Conservation (phyloP, 2,329 filamentous ascomycete species). For the Gremmenia infestans region DNA sequence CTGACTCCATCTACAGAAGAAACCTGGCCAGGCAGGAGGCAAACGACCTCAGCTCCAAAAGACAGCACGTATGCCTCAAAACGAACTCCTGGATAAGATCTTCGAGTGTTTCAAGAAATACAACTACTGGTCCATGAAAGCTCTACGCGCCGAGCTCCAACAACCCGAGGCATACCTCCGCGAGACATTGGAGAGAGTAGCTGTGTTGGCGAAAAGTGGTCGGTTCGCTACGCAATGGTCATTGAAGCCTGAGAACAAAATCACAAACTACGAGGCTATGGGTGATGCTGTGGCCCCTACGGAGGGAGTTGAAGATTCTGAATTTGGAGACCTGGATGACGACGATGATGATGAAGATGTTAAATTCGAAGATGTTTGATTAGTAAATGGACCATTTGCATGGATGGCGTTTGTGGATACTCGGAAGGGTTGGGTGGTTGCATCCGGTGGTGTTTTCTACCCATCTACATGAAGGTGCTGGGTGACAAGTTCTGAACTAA, state of each 20-base stretch:
- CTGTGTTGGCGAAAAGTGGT: constrained; percentile 75
- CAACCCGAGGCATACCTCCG: constrained; percentile 95
- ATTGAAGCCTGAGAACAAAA: constrained; percentile 65
- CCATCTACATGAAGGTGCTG: neutral
- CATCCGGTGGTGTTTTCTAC: constrained; percentile 10
- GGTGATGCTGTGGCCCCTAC: constrained; percentile 47
- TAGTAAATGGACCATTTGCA: neutral
- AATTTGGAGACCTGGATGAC: constrained; percentile 51
- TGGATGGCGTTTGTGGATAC: constrained; percentile 8
- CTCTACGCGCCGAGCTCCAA: constrained; percentile 68
- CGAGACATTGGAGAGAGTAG: constrained; percentile 76
- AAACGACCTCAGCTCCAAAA: constrained; percentile 72
- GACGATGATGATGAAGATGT: constrained; percentile 63
- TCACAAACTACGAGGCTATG: constrained; percentile 46
- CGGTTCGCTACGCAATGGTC: constrained; percentile 83
- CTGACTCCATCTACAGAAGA: constrained; percentile 43
- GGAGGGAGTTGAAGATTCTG: constrained; percentile 41
- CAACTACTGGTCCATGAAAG: constrained; percentile 91
- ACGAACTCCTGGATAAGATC: constrained; percentile 81
- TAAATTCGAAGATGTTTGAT: constrained; percentile 73
- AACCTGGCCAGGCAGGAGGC: constrained; percentile 42
- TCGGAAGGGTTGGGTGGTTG: neutral
- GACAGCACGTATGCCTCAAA: constrained; percentile 81
- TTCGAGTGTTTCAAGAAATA: constrained; percentile 79
- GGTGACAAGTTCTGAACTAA: neutral